A percentile compares a stretch with the other conserved stretches of the same genome.
Conservation (phyloP, 1,284 basidiomycete species). For the Uromyces viciae-fabae region DNA sequence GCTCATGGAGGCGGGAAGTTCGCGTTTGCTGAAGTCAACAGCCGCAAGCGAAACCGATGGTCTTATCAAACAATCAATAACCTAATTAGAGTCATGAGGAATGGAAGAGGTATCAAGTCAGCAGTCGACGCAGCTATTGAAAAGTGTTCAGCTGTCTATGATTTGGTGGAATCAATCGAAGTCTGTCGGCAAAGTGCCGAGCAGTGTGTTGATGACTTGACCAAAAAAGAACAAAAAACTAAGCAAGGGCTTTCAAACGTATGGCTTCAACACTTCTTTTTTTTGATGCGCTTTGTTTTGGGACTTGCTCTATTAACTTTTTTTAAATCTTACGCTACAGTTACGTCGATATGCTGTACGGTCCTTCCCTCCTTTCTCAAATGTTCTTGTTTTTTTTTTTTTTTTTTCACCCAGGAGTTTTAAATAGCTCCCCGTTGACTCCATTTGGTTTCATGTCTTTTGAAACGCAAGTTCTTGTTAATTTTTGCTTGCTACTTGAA, state of each 20-base stretch:
- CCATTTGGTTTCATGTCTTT: background rate
- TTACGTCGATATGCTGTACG: conserved; percentile 70
- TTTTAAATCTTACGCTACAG: conserved; percentile 59
- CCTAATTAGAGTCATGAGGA: conserved; percentile 82
- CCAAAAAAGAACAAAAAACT: conserved; percentile 49
- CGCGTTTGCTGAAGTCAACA: conserved; percentile 44
- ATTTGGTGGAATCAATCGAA: conserved; percentile 53
- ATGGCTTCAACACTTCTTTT: conserved; percentile 63
- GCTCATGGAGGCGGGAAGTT: conserved; percentile 50
- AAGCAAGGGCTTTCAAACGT: conserved; percentile 75
- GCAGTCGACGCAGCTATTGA: conserved; percentile 53
- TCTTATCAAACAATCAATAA: conserved; percentile 65
- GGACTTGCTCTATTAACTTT: conserved; percentile 48
- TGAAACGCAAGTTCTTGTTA: conserved; percentile 66
- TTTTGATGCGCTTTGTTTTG: conserved; percentile 51
- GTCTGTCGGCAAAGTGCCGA: conserved; percentile 24
- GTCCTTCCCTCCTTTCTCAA: conserved; percentile 26
- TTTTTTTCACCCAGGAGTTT: background rate
- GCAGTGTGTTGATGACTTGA: conserved; percentile 2
- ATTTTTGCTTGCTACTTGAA: conserved; percentile 92
- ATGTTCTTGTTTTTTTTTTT: conserved; percentile 45
- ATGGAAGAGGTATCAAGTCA: conserved; percentile 78
- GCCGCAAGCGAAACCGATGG: conserved; percentile 46
- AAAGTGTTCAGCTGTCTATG: conserved; percentile 50
- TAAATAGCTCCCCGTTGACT: conserved; percentile 48